phyloP scores from a whole-genome alignment of 2,329 filamentous ascomycete species.

The Scedosporium boydii region DNA sequence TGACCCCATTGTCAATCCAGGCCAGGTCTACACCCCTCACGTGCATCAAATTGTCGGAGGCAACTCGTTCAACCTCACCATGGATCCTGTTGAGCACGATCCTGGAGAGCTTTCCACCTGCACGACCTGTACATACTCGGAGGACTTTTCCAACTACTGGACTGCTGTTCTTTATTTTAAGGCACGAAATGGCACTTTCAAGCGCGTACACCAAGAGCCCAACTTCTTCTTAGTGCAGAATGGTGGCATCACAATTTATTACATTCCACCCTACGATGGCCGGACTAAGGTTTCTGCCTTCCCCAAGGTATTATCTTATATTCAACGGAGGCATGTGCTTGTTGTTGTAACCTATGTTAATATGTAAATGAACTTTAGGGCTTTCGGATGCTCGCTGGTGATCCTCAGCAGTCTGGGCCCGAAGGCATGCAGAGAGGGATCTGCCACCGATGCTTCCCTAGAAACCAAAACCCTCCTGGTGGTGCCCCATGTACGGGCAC shows the following conservation, averaged over 20 bases:
- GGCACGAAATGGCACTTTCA: conserved; percentile 29
- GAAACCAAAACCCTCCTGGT: conserved; percentile 25
- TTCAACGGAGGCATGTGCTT: conserved; percentile 17
- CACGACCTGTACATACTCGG: conserved; percentile 26
- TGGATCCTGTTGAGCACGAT: conserved; percentile 23
- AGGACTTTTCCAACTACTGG: conserved; percentile 18
- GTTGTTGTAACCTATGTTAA: conserved; percentile 11
- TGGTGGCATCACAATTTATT: conserved; percentile 21
- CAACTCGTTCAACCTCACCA: conserved; percentile 34
- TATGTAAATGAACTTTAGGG: conserved; percentile 30
- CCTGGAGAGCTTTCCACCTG: conserved; percentile 29
- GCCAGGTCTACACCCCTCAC: conserved; percentile 41
- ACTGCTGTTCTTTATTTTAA: conserved; percentile 27
- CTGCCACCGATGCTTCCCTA: conserved; percentile 22
- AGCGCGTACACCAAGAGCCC: conserved; percentile 27
- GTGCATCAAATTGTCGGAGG: conserved; percentile 51
- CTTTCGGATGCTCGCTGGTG: conserved; percentile 38
- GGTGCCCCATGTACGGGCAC: conserved; percentile 17
- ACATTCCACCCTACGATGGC: conserved; percentile 20
- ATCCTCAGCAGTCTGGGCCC: conserved; percentile 22
- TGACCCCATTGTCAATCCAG: conserved; percentile 31
- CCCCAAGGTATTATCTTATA: conserved; percentile 12
- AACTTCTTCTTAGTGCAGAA: conserved; percentile 27
- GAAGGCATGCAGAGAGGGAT: conserved; percentile 27
- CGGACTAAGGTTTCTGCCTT: background rate